These are phyloP conservation scores for Chlorella variabilis DNA, from an alignment of 163 green algal genomes.

Conservation along the genomic window DNA sequence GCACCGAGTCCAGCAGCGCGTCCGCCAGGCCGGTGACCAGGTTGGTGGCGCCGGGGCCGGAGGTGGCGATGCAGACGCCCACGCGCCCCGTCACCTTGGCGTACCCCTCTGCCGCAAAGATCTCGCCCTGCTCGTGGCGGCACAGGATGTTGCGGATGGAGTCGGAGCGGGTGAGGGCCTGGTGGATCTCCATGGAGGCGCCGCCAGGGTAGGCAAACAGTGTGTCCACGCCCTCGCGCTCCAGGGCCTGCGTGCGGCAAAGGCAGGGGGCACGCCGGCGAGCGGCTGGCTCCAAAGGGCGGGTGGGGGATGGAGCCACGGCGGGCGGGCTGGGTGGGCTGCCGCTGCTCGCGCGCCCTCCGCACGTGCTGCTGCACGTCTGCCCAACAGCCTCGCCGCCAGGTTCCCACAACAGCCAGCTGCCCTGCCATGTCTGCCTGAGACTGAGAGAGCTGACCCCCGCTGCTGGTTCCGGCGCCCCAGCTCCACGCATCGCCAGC, in stretches of 20 bases:
- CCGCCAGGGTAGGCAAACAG: slow-evolving; percentile 98
- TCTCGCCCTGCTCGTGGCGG: slow-evolving; percentile 98
- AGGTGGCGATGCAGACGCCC: slow-evolving; percentile 99
- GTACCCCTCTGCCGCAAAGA: slow-evolving; percentile 99
- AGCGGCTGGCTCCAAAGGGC: too few species aligned
- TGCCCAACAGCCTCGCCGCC: too few species aligned
- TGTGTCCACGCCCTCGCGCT: slow-evolving; percentile 87
- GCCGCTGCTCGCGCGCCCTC: too few species aligned
- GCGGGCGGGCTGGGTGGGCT: too few species aligned
- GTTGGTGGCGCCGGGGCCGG: slow-evolving; percentile 97
- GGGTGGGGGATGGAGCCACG: not conserved
- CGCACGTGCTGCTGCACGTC: too few species aligned
- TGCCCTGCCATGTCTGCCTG: too few species aligned
- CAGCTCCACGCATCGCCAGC: too few species aligned
- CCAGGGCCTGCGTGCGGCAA: slow-evolving; percentile 64
- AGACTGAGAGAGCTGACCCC: too few species aligned
- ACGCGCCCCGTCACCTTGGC: slow-evolving; percentile 95
- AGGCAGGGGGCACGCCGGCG: too few species aligned
- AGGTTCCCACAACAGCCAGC: too few species aligned
- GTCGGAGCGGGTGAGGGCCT: slow-evolving; percentile 92
- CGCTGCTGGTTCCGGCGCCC: too few species aligned
- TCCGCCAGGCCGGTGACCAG: slow-evolving; percentile 99
- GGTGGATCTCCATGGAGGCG: slow-evolving; percentile 99
- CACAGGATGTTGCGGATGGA: slow-evolving; percentile 96
- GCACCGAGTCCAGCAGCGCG: slow-evolving; percentile 97